These are phyloP conservation scores for Citrus inodora DNA, from an alignment of 345 rosid species.

Conservation along the genomic window DNA sequence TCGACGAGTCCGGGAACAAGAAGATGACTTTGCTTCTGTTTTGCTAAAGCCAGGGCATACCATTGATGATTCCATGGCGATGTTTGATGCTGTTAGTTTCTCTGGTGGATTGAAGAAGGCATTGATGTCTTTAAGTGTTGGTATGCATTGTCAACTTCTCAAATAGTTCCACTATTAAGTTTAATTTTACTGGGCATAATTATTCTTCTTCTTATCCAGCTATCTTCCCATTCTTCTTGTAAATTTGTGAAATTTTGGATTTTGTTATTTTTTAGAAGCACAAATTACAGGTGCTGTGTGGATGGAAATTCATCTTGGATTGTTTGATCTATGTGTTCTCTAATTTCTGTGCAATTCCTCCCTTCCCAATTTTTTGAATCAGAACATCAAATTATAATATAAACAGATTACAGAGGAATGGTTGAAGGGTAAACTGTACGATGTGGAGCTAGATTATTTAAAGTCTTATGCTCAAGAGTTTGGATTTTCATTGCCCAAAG, in stretches of 20 bases:
- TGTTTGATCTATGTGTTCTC: neutral
- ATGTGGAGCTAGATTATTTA: neutral
- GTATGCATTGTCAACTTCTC: slow-evolving; percentile 36
- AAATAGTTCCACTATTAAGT: neutral
- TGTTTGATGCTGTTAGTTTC: slow-evolving; percentile 66
- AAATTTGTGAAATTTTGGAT: neutral
- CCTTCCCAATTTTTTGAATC: neutral
- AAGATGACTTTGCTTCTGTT: slow-evolving; percentile 53
- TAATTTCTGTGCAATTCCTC: neutral
- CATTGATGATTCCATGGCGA: slow-evolving; percentile 80
- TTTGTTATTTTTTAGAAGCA: neutral
- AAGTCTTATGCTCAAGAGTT: neutral
- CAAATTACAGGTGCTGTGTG: neutral
- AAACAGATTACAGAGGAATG: neutral
- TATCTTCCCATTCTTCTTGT: neutral
- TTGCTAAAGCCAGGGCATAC: slow-evolving; percentile 68
- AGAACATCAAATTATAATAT: neutral
- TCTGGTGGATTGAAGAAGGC: slow-evolving; percentile 79
- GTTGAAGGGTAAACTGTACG: neutral
- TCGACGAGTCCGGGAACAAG: slow-evolving; percentile 58
- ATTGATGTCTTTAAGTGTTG: slow-evolving; percentile 71
- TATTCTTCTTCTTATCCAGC: neutral
- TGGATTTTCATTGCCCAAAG: neutral
- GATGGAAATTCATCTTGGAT: neutral
- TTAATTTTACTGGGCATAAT: neutral